These are phyloP conservation scores for Aspergillus taichungensis DNA, from an alignment of 495 filamentous ascomycete species.

Conservation along the genomic window DNA sequence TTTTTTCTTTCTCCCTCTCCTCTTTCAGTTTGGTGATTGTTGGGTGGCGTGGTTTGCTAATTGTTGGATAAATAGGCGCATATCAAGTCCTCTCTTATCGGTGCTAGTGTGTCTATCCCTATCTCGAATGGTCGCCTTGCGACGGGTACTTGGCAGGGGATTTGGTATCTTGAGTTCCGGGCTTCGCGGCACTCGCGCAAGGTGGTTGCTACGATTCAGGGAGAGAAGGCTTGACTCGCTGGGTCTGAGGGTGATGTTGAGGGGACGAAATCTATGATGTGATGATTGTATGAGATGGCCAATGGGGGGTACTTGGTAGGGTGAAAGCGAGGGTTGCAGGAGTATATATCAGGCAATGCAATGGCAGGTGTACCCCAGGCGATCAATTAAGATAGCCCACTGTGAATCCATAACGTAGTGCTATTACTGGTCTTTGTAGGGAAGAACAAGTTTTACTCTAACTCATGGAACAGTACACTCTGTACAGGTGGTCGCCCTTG, in stretches of 20 bases:
- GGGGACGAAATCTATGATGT: constrained; percentile 11
- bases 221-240: constrained; percentile 59
- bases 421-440: background rate
- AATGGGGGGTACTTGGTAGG: background rate
- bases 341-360: background rate
- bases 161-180: constrained; percentile 94
- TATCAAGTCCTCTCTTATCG: constrained; percentile 83
- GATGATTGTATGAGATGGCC: background rate
- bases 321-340: too few relatives aligned
- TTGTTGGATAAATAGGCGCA: constrained; percentile 52
- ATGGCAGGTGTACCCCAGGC: background rate
- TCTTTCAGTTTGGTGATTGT: constrained; percentile 4
- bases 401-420: too few relatives aligned
- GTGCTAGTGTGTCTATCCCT: constrained; percentile 79
- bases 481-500: constrained; percentile 9
- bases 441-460: constrained; percentile 9
- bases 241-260: background rate
- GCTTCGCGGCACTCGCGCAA: constrained; percentile 62
- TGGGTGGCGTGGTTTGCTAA: background rate
- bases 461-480: constrained; percentile 16
- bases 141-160: constrained; percentile 66
- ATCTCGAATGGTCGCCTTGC: constrained; percentile 76
- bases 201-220: constrained; percentile 91
- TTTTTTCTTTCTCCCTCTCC: constrained; percentile 1
- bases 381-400: too few relatives aligned